Percentiles rank a stretch among this genome's conserved stretches.
Conservation (phyloP, 169 alveolate species). For the Plasmodium berghei region DNA sequence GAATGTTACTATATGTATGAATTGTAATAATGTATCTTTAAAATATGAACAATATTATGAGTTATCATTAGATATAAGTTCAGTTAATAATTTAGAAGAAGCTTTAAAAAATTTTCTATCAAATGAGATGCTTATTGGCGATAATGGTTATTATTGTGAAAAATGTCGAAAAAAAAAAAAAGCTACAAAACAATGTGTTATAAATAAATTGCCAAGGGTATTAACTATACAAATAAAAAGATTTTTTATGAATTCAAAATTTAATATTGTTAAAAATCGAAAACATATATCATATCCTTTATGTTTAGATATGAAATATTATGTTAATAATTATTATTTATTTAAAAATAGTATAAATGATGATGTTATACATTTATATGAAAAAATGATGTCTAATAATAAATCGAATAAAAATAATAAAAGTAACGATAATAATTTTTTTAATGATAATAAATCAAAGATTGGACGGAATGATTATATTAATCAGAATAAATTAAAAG, state of each 20-base stretch:
- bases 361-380: constrained; percentile 62
- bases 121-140: constrained; percentile 74
- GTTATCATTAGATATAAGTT: constrained; percentile 80
- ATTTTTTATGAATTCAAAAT: constrained; percentile 74
- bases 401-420: neutral
- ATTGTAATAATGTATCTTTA: constrained; percentile 80
- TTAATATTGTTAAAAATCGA: constrained; percentile 41
- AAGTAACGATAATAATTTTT: neutral
- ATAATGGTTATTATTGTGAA: constrained; percentile 83
- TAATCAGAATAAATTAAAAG: no score
- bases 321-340: constrained; percentile 51
- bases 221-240: constrained; percentile 80
- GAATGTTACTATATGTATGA: constrained; percentile 52
- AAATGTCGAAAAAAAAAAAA: constrained; percentile 78
- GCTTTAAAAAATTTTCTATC: constrained; percentile 73
- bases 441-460: no score
- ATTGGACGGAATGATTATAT: no score
- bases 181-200: constrained; percentile 83
- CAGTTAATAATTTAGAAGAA: constrained; percentile 78
- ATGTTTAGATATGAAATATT: constrained; percentile 53
- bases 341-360: constrained; percentile 44
- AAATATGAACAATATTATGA: constrained; percentile 84
- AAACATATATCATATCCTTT: constrained; percentile 58
- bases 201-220: constrained; percentile 80
- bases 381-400: constrained; percentile 19